Evolutionary conservation across 306 rosid species (phyloP), one percentile per base, ranked within the genome.

Genomic region (Cotoneaster glaucophyllus): DNA sequence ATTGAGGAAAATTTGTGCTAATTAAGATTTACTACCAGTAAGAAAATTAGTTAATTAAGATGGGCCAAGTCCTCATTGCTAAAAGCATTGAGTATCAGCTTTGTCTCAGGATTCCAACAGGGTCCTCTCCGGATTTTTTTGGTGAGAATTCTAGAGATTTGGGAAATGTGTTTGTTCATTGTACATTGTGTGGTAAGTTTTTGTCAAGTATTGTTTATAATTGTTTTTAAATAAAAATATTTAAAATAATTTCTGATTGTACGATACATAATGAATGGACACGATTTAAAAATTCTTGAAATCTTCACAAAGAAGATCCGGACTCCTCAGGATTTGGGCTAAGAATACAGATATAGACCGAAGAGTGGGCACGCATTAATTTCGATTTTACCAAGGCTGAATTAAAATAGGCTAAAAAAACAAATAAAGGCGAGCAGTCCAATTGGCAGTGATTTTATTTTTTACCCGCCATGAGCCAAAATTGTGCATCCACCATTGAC

Each of bases 141-240:
- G 4, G 5, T 4, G 5, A 4, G 32, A 0, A 4, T 31, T 0
- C 2, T 31, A 0, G 5, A 5, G 0, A 31, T 31, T 0, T 31
- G 32, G 4, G 5, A 31, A 31, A 31, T 4, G 0, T 31, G 32
- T 31, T 31, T 5, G 32, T 31, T 31, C 5, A 31, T 31, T 4
- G 5, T 31, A 31, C 0, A 31, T 4, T 4, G 0, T 31, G 32
- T 4, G 5, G 5, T 3, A 31, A 31, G 32, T 31, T 31, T 31
- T 31, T 31, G 3, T 28, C 29, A 25, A 25, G 26, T 25, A 25
- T 25, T 25, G 26, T 25, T 28, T 28, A 28, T 28, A 2, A 4
- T 31, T 31, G 4, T 31, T 31, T 31, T 31, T 31, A 31, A 31
- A 31, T 31, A 31, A 31, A 31, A 31, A 31, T 31, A 31, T 31